These are phyloP conservation scores for Podospora pseudocomata DNA, from an alignment of 495 filamentous ascomycete genomes.

Conservation along the genomic window DNA sequence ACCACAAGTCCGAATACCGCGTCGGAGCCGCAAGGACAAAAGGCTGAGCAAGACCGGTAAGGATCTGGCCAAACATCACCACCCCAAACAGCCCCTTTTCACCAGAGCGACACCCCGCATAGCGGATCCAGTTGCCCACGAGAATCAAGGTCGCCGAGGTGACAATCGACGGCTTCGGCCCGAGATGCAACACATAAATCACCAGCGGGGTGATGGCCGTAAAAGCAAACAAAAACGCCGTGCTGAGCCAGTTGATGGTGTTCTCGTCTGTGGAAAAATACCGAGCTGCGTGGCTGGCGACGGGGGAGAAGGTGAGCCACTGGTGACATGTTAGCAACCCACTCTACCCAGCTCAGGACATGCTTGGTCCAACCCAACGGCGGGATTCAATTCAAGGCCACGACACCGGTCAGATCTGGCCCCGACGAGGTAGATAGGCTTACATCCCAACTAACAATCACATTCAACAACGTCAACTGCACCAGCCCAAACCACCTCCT, in stretches of 20 bases:
- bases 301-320: constrained; percentile 92
- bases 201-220: constrained; percentile 66
- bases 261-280: constrained; percentile 74
- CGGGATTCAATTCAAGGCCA: neutral
- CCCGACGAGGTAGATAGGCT: constrained; percentile 35
- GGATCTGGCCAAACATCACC: constrained; percentile 91
- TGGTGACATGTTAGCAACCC: constrained; percentile 31
- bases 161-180: constrained; percentile 76
- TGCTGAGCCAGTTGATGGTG: constrained; percentile 89
- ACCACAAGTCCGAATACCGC: constrained; percentile 92
- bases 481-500: constrained; percentile 83
- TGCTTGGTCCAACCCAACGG: neutral
- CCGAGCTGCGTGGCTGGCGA: constrained; percentile 67
- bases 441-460: constrained; percentile 94
- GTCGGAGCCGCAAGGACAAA: constrained; percentile 90
- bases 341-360: neutral
- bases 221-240: constrained; percentile 81
- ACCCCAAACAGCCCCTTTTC: constrained; percentile 60
- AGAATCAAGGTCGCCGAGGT: constrained; percentile 67
- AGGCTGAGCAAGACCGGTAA: constrained; percentile 84
- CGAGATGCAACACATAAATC: constrained; percentile 74
- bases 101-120: constrained; percentile 63
- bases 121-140: constrained; percentile 89
- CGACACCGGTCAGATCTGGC: too few species aligned
- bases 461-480: constrained; percentile 82